Base-by-base conservation (phyloP, 1,284 basidiomycete genomes). In the Lentinula novae-zelandiae region DNA sequence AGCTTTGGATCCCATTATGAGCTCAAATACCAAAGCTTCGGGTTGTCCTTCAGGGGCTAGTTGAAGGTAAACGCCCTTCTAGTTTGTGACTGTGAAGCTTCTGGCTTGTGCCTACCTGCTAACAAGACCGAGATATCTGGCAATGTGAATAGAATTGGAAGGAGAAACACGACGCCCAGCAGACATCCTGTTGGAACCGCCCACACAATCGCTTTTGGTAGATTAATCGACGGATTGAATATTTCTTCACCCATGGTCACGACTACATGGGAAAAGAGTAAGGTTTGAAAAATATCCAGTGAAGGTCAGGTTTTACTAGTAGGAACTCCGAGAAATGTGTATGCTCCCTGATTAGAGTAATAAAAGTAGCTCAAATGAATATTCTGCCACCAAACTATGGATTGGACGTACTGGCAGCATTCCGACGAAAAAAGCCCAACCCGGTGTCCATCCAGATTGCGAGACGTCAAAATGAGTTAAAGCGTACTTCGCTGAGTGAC, bases 141-240 rank as follows among this genome's bases (percentile, higher is more conserved):
- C 36, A 89, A 73, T 44, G 84, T 85, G 67, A 91, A 92, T 20
- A 89, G 72, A n/a, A 92, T 81, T 0, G 84, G 83, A 56, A 90
- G 77, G 42, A 90, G 74, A 69, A 88, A 88, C 17, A 87, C 61
- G n/a, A 87, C 76, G 0, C 85, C 84, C 1, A 75, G 76, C 4
- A 81, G 63, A 0, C 84, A 75, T 1, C 88, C 87, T 50, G 90
- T 86, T 2, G 84, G 80, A 33, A 90, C 79, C 0, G 87, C 84
- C 61, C 81, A 78, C 2, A 83, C 75, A 66, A 91, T 82, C 0
- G 85, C 85, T 27, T 72, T 72, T 0, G 87, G 88, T 5, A 87
- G 78, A 62, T 86, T 78, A 31, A 77, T 66, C 9, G 78, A 72
- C 0, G 88, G 85, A 34, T 81, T 72, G 36, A 82, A 81, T 6